Evolutionary conservation across 495 filamentous ascomycete genomes (phyloP), one percentile per base, ranked within the genome.

Genomic region (Penicillium antarcticum): DNA sequence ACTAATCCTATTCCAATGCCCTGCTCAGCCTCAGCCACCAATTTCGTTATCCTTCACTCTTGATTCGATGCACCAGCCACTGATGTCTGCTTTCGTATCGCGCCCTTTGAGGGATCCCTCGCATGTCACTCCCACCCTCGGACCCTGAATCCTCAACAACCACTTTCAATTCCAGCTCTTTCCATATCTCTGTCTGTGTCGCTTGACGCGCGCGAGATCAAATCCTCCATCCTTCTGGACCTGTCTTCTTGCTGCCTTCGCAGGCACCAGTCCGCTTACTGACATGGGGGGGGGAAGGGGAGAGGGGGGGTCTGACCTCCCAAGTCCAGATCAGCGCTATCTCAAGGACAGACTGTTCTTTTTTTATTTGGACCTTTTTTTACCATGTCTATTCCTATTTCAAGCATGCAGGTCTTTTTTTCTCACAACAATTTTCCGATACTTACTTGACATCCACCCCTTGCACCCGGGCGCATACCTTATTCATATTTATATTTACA

Each of bases 21-120:
- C 23, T 47, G 40, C 61, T 53, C 41, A 51, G 63, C 63, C 63
- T 46, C 63, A 60, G 56, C 58, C 58, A 60, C 61, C 46, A 16
- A 31, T 17, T 7, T 34, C 23, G 32, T 48, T 51, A 52, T 57
- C 45, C 42, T n/a, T 24, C 8, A 5, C 12, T 38, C 21, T 1
- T 56, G 55, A 59, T 62, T 64, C 41, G 58, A 42, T 21, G 24
- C 54, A 61, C 54, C 51, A 63, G 61, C 61, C 52, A 59, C 61
- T 40, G 41, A 43, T 52, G 23, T 41, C 9, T n/a, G 38, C 38
- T 39, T 33, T 6, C 26, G 26, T 26, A 23, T 23, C 44, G 3
- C 18, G 13, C 31, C 19, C 12, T 21, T 33, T 42, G 5, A 23
- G 5, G 21, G 34, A 34, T 50, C 44, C n/a, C 52, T 31, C 18